A percentile compares a stretch with the other conserved stretches of the same genome.
phyloP scores from a whole-genome alignment of 805 yeast species.

The Tetrapisispora taiwanensis region DNA sequence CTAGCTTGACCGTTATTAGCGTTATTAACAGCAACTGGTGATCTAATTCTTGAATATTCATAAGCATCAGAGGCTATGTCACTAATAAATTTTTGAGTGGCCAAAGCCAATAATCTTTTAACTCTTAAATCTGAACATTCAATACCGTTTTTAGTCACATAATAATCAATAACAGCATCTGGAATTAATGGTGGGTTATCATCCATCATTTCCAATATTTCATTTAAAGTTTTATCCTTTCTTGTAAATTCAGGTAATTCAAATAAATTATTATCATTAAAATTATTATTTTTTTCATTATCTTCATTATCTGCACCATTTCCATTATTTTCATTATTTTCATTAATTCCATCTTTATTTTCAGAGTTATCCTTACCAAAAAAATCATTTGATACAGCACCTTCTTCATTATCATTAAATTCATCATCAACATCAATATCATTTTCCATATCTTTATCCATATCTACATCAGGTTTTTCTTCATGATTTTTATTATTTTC shows the following conservation, averaged over 20 bases:
- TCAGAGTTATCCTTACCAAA: constrained; percentile 6
- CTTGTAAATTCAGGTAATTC: constrained; percentile 60
- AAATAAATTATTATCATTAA: constrained; percentile 25
- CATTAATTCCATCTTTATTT: constrained; percentile 10
- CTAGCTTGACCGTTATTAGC: constrained; percentile 79
- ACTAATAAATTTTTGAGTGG: constrained; percentile 89
- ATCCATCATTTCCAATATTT: constrained; percentile 79
- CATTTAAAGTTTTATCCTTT: constrained; percentile 74
- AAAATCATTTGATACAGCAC: constrained; percentile 17
- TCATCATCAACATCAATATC: constrained; percentile 26
- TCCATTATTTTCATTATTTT: constrained; percentile 6
- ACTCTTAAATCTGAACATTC: constrained; percentile 67
- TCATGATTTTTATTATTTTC: neutral
- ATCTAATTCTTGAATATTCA: constrained; percentile 86
- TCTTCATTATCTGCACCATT: constrained; percentile 4
- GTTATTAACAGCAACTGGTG: constrained; percentile 77
- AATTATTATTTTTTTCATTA: neutral
- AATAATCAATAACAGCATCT: constrained; percentile 91
- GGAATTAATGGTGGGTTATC: constrained; percentile 95
- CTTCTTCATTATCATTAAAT: constrained; percentile 30
- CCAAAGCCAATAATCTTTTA: constrained; percentile 79
- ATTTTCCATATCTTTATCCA: constrained; percentile 25
- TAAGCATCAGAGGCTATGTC: constrained; percentile 96
- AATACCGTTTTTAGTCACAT: constrained; percentile 75
- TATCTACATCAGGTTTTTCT: constrained; percentile 7